phyloP scores from a whole-genome alignment of 352 stramenopile genomes.

The Globisporangium barbulae region DNA sequence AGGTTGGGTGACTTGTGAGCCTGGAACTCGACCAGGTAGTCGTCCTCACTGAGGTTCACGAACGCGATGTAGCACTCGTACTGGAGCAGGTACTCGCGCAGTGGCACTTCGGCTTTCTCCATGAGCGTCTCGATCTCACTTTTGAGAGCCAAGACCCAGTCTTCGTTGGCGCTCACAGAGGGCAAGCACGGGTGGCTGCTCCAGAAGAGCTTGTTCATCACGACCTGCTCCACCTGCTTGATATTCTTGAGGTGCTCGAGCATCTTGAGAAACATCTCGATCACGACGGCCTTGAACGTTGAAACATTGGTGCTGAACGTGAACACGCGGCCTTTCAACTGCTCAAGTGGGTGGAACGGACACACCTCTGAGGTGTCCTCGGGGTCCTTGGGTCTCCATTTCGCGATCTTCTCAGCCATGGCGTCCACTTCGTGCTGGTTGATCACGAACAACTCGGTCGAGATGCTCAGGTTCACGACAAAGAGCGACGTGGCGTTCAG shows the following conservation, averaged over 20 bases:
- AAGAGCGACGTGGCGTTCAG: conserved; percentile 63
- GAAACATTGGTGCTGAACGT: conserved; percentile 63
- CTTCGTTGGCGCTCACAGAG: conserved; percentile 79
- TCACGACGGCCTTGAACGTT: conserved; percentile 51
- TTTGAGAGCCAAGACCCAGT: conserved; percentile 71
- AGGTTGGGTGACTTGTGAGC: conserved; percentile 74
- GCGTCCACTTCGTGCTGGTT: conserved; percentile 75
- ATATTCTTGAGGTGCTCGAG: conserved; percentile 81
- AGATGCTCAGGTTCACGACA: conserved; percentile 66
- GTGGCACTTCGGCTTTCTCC: conserved; percentile 48
- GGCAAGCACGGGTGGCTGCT: conserved; percentile 88
- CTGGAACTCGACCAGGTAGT: conserved; percentile 75
- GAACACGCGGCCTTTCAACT: conserved; percentile 49
- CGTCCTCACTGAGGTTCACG: conserved; percentile 88
- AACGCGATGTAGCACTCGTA: conserved; percentile 88
- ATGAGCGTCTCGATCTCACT: conserved; percentile 56
- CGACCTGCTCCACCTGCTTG: conserved; percentile 86
- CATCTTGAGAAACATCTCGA: conserved; percentile 78
- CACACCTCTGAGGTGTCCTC: conserved; percentile 66
- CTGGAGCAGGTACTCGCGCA: conserved; percentile 75
- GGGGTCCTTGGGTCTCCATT: conserved; percentile 64
- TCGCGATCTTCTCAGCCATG: conserved; percentile 37
- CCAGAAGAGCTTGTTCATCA: conserved; percentile 96
- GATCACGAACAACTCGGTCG: conserved; percentile 65
- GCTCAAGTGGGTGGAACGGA: conserved; percentile 42